These are phyloP conservation scores for Basipetospora chlamydospora DNA, from an alignment of 2,329 filamentous ascomycete species.

Conservation along the genomic window DNA sequence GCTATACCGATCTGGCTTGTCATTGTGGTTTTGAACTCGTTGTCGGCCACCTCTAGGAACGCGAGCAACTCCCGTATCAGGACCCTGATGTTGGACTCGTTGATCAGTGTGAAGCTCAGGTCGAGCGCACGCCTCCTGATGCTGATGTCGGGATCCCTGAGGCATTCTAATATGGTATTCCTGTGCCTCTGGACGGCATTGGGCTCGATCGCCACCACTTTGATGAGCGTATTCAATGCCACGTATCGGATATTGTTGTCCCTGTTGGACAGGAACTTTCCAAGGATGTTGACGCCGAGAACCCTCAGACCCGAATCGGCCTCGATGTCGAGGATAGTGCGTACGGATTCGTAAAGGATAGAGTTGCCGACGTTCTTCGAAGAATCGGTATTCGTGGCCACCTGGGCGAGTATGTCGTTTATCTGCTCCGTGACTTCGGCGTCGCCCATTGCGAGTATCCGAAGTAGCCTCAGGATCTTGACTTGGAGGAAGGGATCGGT, in stretches of 20 bases:
- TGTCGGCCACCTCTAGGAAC: constrained; percentile 93
- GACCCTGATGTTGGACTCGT: constrained; percentile 88
- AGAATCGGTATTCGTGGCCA: constrained; percentile 94
- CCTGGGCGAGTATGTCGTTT: constrained; percentile 94
- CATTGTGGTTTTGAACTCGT: constrained; percentile 98
- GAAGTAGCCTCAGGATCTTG: constrained; percentile 77
- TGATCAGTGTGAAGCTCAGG: constrained; percentile 94
- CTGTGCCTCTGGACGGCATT: constrained; percentile 94
- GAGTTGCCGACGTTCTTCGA: constrained; percentile 98
- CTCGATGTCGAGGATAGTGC: constrained; percentile 95
- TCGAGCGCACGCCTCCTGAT: constrained; percentile 91
- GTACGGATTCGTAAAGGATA: constrained; percentile 91
- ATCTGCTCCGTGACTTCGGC: constrained; percentile 85
- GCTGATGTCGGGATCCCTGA: constrained; percentile 95
- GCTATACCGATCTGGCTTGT: constrained; percentile 96
- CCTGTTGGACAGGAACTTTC: constrained; percentile 95
- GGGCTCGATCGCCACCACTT: constrained; percentile 93
- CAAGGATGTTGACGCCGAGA: constrained; percentile 92
- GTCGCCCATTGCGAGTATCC: constrained; percentile 78
- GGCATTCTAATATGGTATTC: constrained; percentile 92
- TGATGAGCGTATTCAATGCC: constrained; percentile 90
- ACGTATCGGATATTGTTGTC: constrained; percentile 99
- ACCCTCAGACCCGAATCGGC: constrained; percentile 90
- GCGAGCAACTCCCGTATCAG: constrained; percentile 85
- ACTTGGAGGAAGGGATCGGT: constrained; percentile 96